Base-by-base conservation (phyloP, 345 rosid species). In the Citrus unshiu region DNA sequence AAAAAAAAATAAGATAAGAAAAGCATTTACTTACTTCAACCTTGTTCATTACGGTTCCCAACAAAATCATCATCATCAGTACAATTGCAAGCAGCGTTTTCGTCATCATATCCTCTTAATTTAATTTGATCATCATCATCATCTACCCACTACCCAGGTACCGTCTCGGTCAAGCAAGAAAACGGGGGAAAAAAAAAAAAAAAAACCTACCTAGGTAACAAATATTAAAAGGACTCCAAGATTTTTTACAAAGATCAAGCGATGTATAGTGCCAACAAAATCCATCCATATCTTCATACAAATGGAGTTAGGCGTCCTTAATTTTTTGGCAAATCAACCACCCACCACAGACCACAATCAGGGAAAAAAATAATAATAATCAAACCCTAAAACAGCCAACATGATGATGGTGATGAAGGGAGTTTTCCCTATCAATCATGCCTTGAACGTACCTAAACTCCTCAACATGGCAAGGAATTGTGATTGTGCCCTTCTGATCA, bases 311-410 rank as follows among this genome's bases (percentile, higher is more conserved):
- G 5, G 51, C 18, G 51, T 18, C 51, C 51, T 46, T 13, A 13
- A 13, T 46, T 46, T 16, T 46, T 46, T 46, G 51, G 51, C 51
- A 13, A 46, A 46, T 46, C 51, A 43, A 43, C 51, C 16, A 43
- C 51, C 51, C 51, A 10, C 14, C 49, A 43, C 49, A 12, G 16
- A 43, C 16, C 51, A 43, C 5, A 13, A 46, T 46, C 5, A 46
- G 13, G 13, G 13, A 46, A 13, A 43, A 43, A 10, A 46, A 43
- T 40, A 73, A 76, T 56, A 10, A 6, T 22, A 77, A 62, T 86
- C 89, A 86, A 75, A 86, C 90, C 86, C 93, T 91, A 83, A 91
- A 92, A 83, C 97, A 92, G 1, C 92, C 92, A 40, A 82, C 81
- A 77, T 79, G 88, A 72, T 86, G 83, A 21, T 90, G 88, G 37